Percentiles rank a stretch among this genome's conserved stretches.
Evolutionary conservation across 805 yeast species (phyloP).

Genomic region (Blastobotrys chiropterorum): DNA sequence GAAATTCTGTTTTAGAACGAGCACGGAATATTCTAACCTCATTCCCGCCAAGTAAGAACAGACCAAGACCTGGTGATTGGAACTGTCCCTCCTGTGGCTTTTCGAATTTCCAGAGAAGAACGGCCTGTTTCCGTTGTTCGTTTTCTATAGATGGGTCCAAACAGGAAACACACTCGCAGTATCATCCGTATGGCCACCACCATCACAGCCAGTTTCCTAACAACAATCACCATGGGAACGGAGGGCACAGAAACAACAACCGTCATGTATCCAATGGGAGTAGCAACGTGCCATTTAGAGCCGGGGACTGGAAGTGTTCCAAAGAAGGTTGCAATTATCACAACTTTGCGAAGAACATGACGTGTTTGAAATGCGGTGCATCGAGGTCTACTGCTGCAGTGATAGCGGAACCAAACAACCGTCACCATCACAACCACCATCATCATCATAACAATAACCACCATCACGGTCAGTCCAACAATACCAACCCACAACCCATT

Average conservation of each 20-base stretch:
- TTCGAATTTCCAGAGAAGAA: slow-evolving; percentile 87
- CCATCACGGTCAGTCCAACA: background rate
- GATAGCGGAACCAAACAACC: background rate
- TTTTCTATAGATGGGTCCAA: background rate
- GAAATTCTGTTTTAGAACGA: slow-evolving; percentile 66
- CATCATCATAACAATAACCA: background rate
- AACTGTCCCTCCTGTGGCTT: slow-evolving; percentile 96
- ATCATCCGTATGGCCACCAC: background rate
- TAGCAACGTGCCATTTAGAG: slow-evolving; percentile 77
- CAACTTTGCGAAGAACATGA: slow-evolving; percentile 84
- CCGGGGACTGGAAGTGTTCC: slow-evolving; percentile 94
- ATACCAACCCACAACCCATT: background rate
- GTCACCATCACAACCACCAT: background rate
- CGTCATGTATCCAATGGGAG: background rate
- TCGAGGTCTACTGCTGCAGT: slow-evolving; percentile 38
- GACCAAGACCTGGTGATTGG: slow-evolving; percentile 98
- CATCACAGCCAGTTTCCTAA: background rate
- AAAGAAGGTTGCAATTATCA: slow-evolving; percentile 77
- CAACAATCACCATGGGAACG: background rate
- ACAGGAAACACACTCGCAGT: background rate
- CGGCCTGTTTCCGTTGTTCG: slow-evolving; percentile 82
- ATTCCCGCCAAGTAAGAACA: slow-evolving; percentile 77
- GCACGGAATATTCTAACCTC: slow-evolving; percentile 79
- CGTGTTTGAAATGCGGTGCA: slow-evolving; percentile 84
- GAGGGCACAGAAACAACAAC: background rate